Conservation (phyloP, 106 monocot genomes). For the Dendrobium officinale region DNA sequence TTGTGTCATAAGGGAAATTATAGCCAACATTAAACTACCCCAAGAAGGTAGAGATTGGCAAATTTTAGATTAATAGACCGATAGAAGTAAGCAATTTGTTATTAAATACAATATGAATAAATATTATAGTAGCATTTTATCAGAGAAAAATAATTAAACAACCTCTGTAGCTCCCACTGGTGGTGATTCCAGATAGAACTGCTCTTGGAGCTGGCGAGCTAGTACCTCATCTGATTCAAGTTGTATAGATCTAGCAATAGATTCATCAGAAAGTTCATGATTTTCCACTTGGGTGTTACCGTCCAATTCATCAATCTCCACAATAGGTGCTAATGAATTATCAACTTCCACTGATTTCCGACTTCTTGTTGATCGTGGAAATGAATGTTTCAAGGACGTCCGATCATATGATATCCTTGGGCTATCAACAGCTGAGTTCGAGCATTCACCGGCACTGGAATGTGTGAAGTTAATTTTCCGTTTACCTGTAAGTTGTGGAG, state of each 20-base stretch:
- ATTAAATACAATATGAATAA: background rate
- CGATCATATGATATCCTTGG: conserved; percentile 7
- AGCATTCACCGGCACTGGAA: conserved; percentile 28
- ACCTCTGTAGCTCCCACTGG: conserved; percentile 26
- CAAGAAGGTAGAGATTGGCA: background rate
- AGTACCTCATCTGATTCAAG: conserved; percentile 72
- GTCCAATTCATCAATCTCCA: conserved; percentile 55
- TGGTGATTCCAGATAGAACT: conserved; percentile 57
- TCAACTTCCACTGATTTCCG: conserved; percentile 7
- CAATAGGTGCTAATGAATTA: conserved; percentile 16
- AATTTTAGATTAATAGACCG: background rate
- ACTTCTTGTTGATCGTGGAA: conserved; percentile 18
- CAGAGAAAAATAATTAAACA: background rate
- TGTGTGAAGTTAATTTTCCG: conserved; percentile 29
- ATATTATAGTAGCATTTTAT: background rate
- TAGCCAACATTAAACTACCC: background rate
- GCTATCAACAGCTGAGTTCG: conserved; percentile 29
- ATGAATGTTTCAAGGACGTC: conserved; percentile 13
- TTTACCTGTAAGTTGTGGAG: conserved; percentile 27
- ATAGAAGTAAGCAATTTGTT: background rate
- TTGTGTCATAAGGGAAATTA: conserved; percentile 6
- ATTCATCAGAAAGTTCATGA: conserved; percentile 15
- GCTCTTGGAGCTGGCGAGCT: conserved; percentile 80
- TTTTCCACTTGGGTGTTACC: background rate
- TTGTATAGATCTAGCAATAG: conserved; percentile 22